These are phyloP conservation scores for Wickerhamiella cacticola DNA, from an alignment of 805 yeast species.

Conservation along the genomic window DNA sequence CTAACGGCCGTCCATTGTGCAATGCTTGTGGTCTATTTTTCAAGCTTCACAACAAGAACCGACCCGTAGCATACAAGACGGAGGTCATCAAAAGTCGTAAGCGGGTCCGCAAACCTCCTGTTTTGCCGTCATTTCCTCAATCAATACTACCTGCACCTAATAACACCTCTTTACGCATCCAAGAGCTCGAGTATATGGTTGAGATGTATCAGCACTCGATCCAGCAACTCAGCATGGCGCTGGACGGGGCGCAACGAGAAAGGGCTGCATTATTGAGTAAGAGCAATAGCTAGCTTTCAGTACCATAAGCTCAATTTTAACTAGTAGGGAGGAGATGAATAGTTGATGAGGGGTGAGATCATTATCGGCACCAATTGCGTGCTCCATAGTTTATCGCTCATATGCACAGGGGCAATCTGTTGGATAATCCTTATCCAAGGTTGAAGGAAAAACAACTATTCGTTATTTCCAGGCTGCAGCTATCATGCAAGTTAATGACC, in stretches of 20 bases:
- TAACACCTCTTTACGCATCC: not conserved
- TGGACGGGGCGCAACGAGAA: not conserved
- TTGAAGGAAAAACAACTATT: too few species aligned
- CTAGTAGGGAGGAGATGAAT: too few species aligned
- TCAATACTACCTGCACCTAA: not conserved
- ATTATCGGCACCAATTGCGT: too few species aligned
- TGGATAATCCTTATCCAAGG: too few species aligned
- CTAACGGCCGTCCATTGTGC: slow-evolving; percentile 84
- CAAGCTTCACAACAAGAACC: slow-evolving; percentile 86
- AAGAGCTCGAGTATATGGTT: slow-evolving; percentile 10
- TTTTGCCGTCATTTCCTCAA: not conserved
- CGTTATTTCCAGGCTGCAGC: too few species aligned
- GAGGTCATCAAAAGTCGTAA: slow-evolving; percentile 90
- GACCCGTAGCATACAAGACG: slow-evolving; percentile 82
- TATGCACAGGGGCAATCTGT: too few species aligned
- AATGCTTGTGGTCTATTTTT: slow-evolving; percentile 93
- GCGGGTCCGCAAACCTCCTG: slow-evolving; percentile 30
- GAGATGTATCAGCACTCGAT: slow-evolving; percentile 4
- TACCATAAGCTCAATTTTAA: too few species aligned
- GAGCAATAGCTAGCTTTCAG: too few species aligned
- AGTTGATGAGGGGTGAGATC: too few species aligned
- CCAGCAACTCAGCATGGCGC: slow-evolving; percentile 4
- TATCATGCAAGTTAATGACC: too few species aligned
- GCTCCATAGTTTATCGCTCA: too few species aligned
- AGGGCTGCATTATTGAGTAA: not conserved